Conservation (phyloP, 768 basidiomycete genomes). For the Amanita jacksonii region DNA sequence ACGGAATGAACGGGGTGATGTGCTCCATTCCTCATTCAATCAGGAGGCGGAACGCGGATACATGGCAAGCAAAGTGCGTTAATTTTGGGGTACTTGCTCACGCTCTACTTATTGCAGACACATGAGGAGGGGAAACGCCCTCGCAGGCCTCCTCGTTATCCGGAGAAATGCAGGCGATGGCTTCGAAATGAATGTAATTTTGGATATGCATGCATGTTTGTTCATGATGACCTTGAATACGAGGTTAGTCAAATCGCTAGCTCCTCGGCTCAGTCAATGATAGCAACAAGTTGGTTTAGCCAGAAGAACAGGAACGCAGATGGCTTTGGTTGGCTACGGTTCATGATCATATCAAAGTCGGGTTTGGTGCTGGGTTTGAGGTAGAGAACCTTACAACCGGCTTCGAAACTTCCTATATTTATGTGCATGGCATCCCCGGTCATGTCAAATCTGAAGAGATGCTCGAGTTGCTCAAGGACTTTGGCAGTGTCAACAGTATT, state of each 20-base stretch:
- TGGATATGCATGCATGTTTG: slow-evolving; percentile 19
- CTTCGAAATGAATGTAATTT: slow-evolving; percentile 17
- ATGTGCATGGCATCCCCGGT: slow-evolving; percentile 40
- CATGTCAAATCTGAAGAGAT: slow-evolving; percentile 26
- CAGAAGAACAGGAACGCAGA: neutral
- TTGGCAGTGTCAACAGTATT: slow-evolving; percentile 37
- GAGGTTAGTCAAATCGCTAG: slow-evolving; percentile 14
- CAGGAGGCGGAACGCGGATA: too few relatives aligned
- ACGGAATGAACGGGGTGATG: too few relatives aligned
- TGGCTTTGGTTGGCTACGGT: slow-evolving; percentile 21
- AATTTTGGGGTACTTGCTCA: too few relatives aligned
- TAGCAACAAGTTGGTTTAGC: neutral
- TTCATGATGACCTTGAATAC: slow-evolving; percentile 25
- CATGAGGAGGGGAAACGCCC: too few relatives aligned
- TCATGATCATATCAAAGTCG: slow-evolving; percentile 46
- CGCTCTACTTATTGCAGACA: too few relatives aligned
- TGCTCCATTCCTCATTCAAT: too few relatives aligned
- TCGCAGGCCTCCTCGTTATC: slow-evolving; percentile 1
- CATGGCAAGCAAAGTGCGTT: too few relatives aligned
- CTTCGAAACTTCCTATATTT: slow-evolving; percentile 59
- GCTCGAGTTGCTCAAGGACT: slow-evolving; percentile 27
- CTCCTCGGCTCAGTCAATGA: neutral
- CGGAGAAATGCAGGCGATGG: slow-evolving; percentile 20
- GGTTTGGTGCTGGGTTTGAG: slow-evolving; percentile 50
- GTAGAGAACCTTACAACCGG: slow-evolving; percentile 50